Base-by-base conservation (phyloP, 352 stramenopile species). In the Globisporangium rhizosaccharum region DNA sequence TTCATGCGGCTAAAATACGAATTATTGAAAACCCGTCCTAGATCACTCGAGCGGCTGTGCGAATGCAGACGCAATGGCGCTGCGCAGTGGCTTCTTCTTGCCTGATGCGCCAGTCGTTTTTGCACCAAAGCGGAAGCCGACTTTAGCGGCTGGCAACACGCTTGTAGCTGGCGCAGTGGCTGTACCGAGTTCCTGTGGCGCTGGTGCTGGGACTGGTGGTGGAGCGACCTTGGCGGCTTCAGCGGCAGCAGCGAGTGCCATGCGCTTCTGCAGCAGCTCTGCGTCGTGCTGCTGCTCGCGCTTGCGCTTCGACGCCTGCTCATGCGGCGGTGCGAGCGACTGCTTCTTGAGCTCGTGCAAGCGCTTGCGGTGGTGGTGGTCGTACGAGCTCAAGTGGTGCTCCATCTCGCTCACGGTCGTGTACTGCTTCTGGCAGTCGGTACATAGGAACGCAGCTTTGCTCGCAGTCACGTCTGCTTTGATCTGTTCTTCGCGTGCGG, bases 301-400 rank as follows among this genome's bases (percentile, higher is more conserved):
- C 47, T 63, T 81, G 10, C 68, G 62, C 56, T 79, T 78, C 5
- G 45, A 26, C 25, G n/a, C 41, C 28, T 73, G 64, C n/a, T 68
- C 65, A 28, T 58, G 30, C 23, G 67, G 26, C 0, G 56, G 47
- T 0, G 52, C 46, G 14, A 23, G 17, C 44, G 44, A 39, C 12
- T 62, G 61, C 64, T 78, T 73, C 57, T 76, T 66, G 56, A 80
- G 49, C 8, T 80, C 66, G 23, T 55, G 59, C 39, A 81, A 48
- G 39, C 81, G 71, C 54, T 87, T 90, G 33, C 67, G 69, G 44
- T 90, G 80, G 59, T 90, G 80, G 55, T 90, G 80, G 60, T 90
- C 80, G 63, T 90, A 90, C 12, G 76, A 87, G 57, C 78, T 88
- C 48, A 87, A 59, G 53, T 90, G 80, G 59, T 83, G 85, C 49